Conservation (phyloP, 2,329 filamentous ascomycete genomes). For the Colletotrichum musae region DNA sequence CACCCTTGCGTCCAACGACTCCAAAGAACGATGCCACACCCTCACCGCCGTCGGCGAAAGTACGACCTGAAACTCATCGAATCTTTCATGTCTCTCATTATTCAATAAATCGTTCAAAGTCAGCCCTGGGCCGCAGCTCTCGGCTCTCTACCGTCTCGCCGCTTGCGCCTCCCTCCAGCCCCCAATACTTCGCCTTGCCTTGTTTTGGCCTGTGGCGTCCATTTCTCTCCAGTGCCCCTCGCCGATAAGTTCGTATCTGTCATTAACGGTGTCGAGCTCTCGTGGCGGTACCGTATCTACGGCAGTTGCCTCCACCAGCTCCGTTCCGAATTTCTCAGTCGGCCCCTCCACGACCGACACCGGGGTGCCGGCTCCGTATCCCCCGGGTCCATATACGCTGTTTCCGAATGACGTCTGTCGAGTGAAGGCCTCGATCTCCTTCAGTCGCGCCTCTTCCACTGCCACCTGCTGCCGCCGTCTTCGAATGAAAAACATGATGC, state of each 20-base stretch:
- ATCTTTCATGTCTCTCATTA: constrained; percentile 22
- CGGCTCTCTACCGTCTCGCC: neutral
- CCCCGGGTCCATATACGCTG: constrained; percentile 42
- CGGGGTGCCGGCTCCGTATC: constrained; percentile 21
- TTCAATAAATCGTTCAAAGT: constrained; percentile 12
- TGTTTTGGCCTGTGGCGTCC: constrained; percentile 35
- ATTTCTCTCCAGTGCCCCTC: constrained; percentile 48
- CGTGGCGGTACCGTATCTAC: constrained; percentile 39
- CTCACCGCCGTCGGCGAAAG: neutral
- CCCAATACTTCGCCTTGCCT: constrained; percentile 32
- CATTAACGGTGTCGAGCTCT: constrained; percentile 46
- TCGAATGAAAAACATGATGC: constrained; percentile 64
- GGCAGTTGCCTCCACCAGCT: constrained; percentile 43
- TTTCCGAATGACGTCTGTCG: constrained; percentile 44
- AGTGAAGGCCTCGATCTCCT: constrained; percentile 47
- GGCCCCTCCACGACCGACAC: constrained; percentile 27
- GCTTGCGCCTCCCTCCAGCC: constrained; percentile 32
- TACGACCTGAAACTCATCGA: neutral
- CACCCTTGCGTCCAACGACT: constrained; percentile 2
- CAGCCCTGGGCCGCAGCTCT: neutral
- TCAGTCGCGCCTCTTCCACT: constrained; percentile 30
- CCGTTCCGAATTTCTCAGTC: constrained; percentile 19
- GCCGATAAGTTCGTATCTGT: constrained; percentile 53
- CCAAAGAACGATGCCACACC: neutral
- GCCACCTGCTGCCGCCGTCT: constrained; percentile 53